Percentiles rank a stretch among this genome's conserved stretches.
phyloP scores from a whole-genome alignment of 345 rosid genomes.

The Luvunga scandens region DNA sequence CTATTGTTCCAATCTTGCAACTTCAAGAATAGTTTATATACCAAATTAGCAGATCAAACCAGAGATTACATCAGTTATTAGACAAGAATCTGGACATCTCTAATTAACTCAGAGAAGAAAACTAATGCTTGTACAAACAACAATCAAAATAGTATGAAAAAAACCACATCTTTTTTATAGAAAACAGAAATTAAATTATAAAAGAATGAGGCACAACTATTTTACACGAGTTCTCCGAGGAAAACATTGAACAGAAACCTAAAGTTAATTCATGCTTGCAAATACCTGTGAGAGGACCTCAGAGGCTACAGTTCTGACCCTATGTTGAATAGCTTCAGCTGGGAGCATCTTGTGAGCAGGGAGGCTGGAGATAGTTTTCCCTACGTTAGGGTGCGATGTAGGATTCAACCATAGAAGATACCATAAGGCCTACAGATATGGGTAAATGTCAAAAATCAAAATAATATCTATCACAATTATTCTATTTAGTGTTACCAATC shows the following conservation, averaged over 20 bases:
- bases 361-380: conserved; percentile 40
- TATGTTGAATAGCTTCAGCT: conserved; percentile 58
- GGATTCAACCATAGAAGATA: conserved; percentile 90
- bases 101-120: neutral
- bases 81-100: neutral
- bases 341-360: conserved; percentile 48
- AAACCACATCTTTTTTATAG: neutral
- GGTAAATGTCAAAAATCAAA: conserved; percentile 1
- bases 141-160: neutral
- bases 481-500: neutral
- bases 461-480: neutral
- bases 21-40: conserved; percentile 37
- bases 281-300: conserved; percentile 94
- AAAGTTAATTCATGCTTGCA: conserved; percentile 16
- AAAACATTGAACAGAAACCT: neutral
- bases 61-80: neutral
- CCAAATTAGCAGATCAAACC: conserved; percentile 17
- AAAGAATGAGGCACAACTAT: neutral
- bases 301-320: conserved; percentile 72
- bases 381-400: conserved; percentile 39
- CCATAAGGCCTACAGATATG: conserved; percentile 77
- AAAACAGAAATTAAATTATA: neutral
- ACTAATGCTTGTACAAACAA: neutral
- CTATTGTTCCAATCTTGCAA: conserved; percentile 98
- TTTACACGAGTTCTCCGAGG: neutral